Conservation (phyloP, 257 asterid species). For the Solanum piurae region DNA sequence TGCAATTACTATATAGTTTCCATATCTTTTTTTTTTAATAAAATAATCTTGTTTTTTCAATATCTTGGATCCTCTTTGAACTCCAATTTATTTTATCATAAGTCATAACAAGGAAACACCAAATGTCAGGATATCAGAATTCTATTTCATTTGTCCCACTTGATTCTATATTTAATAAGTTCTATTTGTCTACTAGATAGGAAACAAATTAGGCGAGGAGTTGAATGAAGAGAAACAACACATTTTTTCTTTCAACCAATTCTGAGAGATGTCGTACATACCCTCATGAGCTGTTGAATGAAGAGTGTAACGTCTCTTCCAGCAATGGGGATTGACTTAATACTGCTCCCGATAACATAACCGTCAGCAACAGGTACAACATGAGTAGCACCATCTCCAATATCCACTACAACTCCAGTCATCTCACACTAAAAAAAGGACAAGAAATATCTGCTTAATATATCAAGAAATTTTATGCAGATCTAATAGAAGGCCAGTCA, state of each 20-base stretch:
- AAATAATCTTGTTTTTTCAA: background rate
- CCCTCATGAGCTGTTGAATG: constrained; percentile 88
- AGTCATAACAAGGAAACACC: background rate
- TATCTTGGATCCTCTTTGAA: background rate
- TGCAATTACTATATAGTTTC: background rate
- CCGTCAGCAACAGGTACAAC: constrained; percentile 99
- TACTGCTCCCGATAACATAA: constrained; percentile 95
- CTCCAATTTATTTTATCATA: background rate
- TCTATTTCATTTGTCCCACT: background rate
- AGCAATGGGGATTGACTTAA: constrained; percentile 76
- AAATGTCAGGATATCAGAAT: background rate
- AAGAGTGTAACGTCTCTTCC: constrained; percentile 85
- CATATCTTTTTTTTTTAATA: background rate
- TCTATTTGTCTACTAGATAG: background rate
- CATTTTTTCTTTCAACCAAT: background rate
- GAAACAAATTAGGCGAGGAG: background rate
- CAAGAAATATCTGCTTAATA: background rate
- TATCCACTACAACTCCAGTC: constrained; percentile 96
- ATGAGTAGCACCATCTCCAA: constrained; percentile 98
- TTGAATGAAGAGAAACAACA: background rate
- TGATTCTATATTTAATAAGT: background rate
- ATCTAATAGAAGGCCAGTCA: background rate
- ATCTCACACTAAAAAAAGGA: constrained; percentile 68
- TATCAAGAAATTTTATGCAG: background rate
- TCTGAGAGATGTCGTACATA: constrained; percentile 14